Conservation (phyloP, 164 flowering plant species). For the Stephania japonica region DNA sequence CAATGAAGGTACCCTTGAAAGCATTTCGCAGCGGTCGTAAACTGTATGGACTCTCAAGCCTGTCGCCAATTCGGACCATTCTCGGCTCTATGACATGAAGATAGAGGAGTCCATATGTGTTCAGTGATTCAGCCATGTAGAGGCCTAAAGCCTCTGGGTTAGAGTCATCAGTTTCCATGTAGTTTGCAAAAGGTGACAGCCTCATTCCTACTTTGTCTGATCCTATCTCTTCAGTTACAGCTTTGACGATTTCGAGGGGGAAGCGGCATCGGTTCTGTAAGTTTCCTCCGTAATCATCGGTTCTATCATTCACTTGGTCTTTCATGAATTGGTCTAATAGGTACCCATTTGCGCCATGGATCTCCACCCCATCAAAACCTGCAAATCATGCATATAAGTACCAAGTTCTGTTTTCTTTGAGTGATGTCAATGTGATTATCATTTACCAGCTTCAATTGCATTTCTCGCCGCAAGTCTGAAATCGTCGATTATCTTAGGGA, state of each 20-base stretch:
- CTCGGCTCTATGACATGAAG: slow-evolving; percentile 55
- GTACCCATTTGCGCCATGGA: slow-evolving; percentile 62
- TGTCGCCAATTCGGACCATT: slow-evolving; percentile 23
- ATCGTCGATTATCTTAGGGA: not conserved
- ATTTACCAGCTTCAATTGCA: not conserved
- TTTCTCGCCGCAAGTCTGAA: slow-evolving; percentile 3
- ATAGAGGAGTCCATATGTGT: slow-evolving; percentile 36
- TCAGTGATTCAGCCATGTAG: slow-evolving; percentile 42
- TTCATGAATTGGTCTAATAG: slow-evolving; percentile 60
- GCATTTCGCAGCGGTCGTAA: slow-evolving; percentile 43
- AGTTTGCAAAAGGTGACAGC: slow-evolving; percentile 45
- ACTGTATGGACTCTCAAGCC: slow-evolving; percentile 21
- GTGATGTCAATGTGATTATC: not conserved
- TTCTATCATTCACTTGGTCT: slow-evolving; percentile 51
- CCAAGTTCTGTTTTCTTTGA: too few species aligned
- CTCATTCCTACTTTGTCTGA: slow-evolving; percentile 50
- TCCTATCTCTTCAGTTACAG: slow-evolving; percentile 47
- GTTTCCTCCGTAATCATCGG: slow-evolving; percentile 53
- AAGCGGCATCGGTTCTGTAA: slow-evolving; percentile 53
- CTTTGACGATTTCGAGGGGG: slow-evolving; percentile 48
- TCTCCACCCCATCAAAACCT: slow-evolving; percentile 66
- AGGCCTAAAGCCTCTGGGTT: slow-evolving; percentile 45
- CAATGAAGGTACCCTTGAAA: slow-evolving; percentile 40
- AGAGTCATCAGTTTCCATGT: slow-evolving; percentile 41
- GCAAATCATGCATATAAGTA: not conserved